Conservation (phyloP, 192 early-diverging fungal species). For the Geranomyces variabilis region DNA sequence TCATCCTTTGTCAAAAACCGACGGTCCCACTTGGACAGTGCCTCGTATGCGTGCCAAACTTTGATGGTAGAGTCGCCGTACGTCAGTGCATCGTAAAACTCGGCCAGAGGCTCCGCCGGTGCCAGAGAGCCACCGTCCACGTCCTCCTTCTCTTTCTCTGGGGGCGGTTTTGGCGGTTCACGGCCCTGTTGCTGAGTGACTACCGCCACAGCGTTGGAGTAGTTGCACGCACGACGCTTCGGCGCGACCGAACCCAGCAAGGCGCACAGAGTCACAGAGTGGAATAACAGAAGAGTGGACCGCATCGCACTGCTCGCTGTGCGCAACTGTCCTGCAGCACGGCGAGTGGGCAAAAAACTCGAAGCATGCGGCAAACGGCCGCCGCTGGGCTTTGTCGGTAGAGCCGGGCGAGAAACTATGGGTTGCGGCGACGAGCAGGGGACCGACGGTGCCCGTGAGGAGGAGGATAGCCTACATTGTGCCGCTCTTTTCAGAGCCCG, state of each 20-base stretch:
- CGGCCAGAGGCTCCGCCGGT: not conserved
- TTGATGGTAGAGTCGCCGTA: not conserved
- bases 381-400: no score
- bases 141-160: not conserved
- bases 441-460: no score
- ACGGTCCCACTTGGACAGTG: slow-evolving; percentile 1
- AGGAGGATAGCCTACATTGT: no score
- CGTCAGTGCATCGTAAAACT: slow-evolving; percentile 1
- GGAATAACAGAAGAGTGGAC: not conserved
- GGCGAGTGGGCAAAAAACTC: no score
- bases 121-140: not conserved
- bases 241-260: slow-evolving; percentile 3
- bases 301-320: not conserved
- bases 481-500: no score
- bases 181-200: slow-evolving; percentile 3
- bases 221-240: not conserved
- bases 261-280: not conserved
- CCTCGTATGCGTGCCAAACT: not conserved
- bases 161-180: not conserved
- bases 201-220: not conserved
- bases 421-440: no score
- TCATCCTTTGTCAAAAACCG: slow-evolving; percentile 11
- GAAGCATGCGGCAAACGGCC: no score
- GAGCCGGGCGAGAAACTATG: no score
- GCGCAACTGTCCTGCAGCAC: no score